Conservation (phyloP, 225 moss, liverwort and hornwort genomes). For the Climacium dendroides region DNA sequence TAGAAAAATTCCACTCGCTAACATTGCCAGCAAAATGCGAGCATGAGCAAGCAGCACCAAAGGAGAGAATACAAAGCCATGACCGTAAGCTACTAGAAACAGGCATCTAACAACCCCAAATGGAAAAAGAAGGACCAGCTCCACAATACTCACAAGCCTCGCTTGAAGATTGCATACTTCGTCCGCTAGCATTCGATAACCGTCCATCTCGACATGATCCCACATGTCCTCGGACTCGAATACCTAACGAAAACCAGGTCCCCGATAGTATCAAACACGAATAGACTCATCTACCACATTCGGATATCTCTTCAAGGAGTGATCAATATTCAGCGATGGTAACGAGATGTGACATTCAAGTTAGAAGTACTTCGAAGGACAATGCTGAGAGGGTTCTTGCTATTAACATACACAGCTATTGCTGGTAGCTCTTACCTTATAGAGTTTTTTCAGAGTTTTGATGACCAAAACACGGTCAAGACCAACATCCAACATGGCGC, state of each 20-base stretch:
- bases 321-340: neutral
- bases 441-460: conserved; percentile 19
- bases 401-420: neutral
- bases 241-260: neutral
- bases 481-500: conserved; percentile 19
- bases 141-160: conserved; percentile 12
- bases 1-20: neutral
- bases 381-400: neutral
- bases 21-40: neutral
- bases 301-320: neutral
- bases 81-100: neutral
- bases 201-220: conserved; percentile 28
- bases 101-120: neutral
- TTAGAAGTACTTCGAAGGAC: neutral
- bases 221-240: conserved; percentile 27
- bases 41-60: neutral
- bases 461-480: conserved; percentile 16
- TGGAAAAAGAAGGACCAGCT: neutral
- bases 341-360: neutral
- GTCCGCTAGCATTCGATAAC: conserved; percentile 31
- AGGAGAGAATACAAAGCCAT: neutral
- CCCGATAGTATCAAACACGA: neutral
- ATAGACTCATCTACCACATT: neutral
- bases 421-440: conserved; percentile 6
- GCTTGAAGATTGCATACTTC: conserved; percentile 7